Conservation (phyloP, 2,329 filamentous ascomycete species). For the Cercospora sp. region DNA sequence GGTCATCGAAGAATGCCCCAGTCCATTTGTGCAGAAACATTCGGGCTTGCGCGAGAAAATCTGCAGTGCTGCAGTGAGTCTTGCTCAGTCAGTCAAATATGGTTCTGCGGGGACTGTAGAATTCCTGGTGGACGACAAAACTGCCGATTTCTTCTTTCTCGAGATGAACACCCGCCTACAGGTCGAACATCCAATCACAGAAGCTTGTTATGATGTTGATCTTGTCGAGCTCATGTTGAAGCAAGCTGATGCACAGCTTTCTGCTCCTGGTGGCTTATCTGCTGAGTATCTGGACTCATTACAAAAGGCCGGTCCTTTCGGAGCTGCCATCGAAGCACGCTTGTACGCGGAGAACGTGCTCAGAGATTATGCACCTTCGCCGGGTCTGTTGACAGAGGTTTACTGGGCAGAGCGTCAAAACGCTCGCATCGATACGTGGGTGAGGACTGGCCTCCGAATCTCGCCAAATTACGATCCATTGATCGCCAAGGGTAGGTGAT, state of each 20-base stretch:
- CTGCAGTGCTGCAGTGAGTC: conserved; percentile 67
- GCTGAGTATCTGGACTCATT: conserved; percentile 44
- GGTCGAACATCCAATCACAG: conserved; percentile 60
- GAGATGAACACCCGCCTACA: conserved; percentile 60
- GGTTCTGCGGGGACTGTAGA: conserved; percentile 88
- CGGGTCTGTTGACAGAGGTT: conserved; percentile 60
- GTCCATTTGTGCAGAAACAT: conserved; percentile 60
- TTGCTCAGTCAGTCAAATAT: conserved; percentile 61
- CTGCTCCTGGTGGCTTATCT: conserved; percentile 49
- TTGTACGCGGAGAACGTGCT: conserved; percentile 61
- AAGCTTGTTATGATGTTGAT: conserved; percentile 57
- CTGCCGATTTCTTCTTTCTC: conserved; percentile 71
- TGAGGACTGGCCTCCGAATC: conserved; percentile 58
- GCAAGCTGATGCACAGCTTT: conserved; percentile 55
- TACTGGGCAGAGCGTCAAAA: conserved; percentile 52
- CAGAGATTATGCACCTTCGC: conserved; percentile 59
- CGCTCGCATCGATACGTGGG: conserved; percentile 64
- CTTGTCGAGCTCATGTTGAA: conserved; percentile 58
- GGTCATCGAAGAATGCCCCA: conserved; percentile 85
- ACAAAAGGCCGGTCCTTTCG: conserved; percentile 47
- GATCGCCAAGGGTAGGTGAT: conserved; percentile 22
- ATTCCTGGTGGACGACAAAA: conserved; percentile 83
- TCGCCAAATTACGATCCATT: conserved; percentile 57
- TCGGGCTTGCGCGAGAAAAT: conserved; percentile 62
- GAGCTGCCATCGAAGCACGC: conserved; percentile 55